These are phyloP conservation scores for Xylaria flabelliformis DNA, from an alignment of 495 filamentous ascomycete species.

Conservation along the genomic window DNA sequence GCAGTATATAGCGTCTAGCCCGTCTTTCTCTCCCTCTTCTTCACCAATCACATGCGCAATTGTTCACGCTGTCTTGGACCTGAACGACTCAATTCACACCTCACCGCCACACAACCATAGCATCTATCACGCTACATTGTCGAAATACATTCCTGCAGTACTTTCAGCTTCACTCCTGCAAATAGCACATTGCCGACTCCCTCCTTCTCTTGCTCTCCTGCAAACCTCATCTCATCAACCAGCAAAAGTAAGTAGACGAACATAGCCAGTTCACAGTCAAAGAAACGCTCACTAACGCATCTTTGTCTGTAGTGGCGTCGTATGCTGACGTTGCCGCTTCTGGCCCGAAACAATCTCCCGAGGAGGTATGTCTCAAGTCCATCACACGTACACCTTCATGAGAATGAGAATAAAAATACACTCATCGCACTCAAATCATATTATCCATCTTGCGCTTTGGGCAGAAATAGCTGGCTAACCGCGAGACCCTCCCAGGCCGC, in stretches of 20 bases:
- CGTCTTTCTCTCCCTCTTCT: neutral
- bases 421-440: no score
- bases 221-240: neutral
- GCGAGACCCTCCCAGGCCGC: slow-evolving; percentile 51
- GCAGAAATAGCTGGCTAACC: slow-evolving; percentile 7
- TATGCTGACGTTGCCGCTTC: slow-evolving; percentile 78
- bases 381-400: neutral
- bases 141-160: neutral
- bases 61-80: neutral
- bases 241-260: slow-evolving; percentile 9
- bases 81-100: neutral
- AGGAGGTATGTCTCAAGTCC: slow-evolving; percentile 61
- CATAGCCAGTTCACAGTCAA: neutral
- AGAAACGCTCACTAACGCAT: slow-evolving; percentile 9
- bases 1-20: slow-evolving; percentile 7
- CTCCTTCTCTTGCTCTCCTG: neutral
- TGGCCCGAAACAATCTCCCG: slow-evolving; percentile 73
- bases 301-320: slow-evolving; percentile 60
- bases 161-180: neutral
- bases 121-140: neutral
- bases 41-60: slow-evolving; percentile 10
- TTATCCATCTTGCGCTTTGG: neutral
- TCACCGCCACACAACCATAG: neutral
- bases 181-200: neutral
- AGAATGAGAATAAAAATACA: neutral